These are phyloP conservation scores for Backusella sp. DNA, from an alignment of 192 early-diverging fungal genomes.

Conservation along the genomic window DNA sequence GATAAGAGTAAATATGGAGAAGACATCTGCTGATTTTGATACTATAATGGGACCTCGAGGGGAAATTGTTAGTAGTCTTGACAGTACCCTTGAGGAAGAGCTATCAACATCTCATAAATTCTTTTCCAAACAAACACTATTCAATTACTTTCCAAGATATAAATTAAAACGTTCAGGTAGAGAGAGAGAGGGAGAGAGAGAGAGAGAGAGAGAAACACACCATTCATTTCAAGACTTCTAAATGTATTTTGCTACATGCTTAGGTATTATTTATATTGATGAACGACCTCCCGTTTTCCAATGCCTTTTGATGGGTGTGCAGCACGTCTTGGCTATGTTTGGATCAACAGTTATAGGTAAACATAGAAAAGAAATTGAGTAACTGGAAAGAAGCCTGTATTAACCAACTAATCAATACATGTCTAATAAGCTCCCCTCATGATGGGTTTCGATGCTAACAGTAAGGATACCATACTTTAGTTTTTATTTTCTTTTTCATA, in stretches of 20 bases:
- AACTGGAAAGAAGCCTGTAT: background rate
- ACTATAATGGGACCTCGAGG: background rate
- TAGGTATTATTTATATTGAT: slow-evolving; percentile 35
- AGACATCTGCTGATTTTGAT: background rate
- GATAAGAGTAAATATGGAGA: background rate
- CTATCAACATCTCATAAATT: slow-evolving; percentile 8
- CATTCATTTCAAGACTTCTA: background rate
- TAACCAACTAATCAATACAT: background rate
- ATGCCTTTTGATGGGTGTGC: slow-evolving; percentile 44
- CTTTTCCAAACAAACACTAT: slow-evolving; percentile 1
- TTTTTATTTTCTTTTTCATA: background rate
- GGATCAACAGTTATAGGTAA: slow-evolving; percentile 52
- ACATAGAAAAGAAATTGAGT: background rate
- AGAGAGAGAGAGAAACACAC: background rate
- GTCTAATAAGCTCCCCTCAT: slow-evolving; percentile 35
- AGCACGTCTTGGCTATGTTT: slow-evolving; percentile 62
- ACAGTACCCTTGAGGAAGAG: background rate
- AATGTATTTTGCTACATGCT: background rate
- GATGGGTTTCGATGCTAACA: slow-evolving; percentile 45
- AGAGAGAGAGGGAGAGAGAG: background rate
- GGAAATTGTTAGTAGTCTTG: background rate
- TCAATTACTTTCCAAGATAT: slow-evolving; percentile 38
- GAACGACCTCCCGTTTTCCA: slow-evolving; percentile 40
- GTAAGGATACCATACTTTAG: slow-evolving; percentile 12
- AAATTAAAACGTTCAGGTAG: slow-evolving; percentile 32